Evolutionary conservation across 129 eudicot species (phyloP), one percentile per base, ranked within the genome.

Genomic region (Sambucus nigra): DNA sequence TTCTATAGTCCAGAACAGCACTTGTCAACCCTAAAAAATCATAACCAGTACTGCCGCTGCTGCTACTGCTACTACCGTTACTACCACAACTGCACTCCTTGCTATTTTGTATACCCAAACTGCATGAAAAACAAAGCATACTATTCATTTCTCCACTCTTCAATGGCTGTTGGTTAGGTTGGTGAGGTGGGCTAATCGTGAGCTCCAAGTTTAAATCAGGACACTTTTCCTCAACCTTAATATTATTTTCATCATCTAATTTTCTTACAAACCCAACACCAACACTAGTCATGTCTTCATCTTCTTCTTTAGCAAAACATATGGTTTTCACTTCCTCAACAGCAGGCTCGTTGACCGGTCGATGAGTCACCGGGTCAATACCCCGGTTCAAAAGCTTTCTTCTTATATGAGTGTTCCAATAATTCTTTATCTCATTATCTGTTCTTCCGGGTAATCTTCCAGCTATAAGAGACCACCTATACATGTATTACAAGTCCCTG

Each of bases 391-490:
- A 1, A 14, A 91, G 89, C 66, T 91, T 91, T 19, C 95, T 76
- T 71, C 95, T 76, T 13, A 91, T 91, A 35, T 91, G 98, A 0
- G 98, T 91, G 59, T 91, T 91, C 98, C 98, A 91, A 45, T 91
- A 85, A 51, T 91, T 91, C 69, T 91, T 91, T 53, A 91, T 91
- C 80, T 91, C 98, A 19, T 91, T 91, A 53, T 91, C 98, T 17
- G 98, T 91, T 64, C 98, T 82, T 19, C 98, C 98, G 0, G 95
- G 95, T 16, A 91, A 77, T 74, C 95, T 85, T 54, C 88, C 98
- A 32, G 98, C 98, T 53, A 91, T 91, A 15, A 91, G 65, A 14
- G 98, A 91, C 98, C 98, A 91, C 70, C 98, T 91, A 38, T 51
- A 16, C 42, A 35, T 35, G 13, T 35, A 35, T n/a, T n/a, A 35